phyloP scores from a whole-genome alignment of 2,329 filamentous ascomycete species.

The Diplodia seriata region DNA sequence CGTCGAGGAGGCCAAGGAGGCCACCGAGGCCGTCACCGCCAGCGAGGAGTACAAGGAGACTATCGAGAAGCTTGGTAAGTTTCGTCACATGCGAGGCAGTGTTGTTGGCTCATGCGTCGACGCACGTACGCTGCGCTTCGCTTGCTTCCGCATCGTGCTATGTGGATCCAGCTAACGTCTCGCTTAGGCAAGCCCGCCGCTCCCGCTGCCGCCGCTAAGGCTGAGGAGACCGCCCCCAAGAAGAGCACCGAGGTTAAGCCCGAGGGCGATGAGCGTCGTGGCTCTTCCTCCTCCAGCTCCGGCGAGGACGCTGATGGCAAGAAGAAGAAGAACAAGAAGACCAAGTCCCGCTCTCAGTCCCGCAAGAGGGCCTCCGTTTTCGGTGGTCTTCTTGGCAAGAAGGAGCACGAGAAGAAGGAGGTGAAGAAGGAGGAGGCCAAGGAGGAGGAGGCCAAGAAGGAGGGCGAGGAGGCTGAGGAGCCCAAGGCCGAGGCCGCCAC shows the following conservation, averaged over 20 bases:
- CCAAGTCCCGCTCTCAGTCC: slow-evolving; percentile 67
- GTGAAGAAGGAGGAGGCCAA: slow-evolving; percentile 50
- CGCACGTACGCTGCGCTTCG: slow-evolving; percentile 37
- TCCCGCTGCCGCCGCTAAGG: slow-evolving; percentile 49
- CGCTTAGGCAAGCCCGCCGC: slow-evolving; percentile 49
- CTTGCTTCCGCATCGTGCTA: slow-evolving; percentile 40
- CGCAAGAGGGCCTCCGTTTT: slow-evolving; percentile 67
- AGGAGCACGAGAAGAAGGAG: slow-evolving; percentile 58
- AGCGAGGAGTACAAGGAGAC: slow-evolving; percentile 89
- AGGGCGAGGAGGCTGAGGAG: slow-evolving; percentile 49
- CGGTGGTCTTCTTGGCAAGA: slow-evolving; percentile 66
- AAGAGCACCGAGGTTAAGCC: slow-evolving; percentile 57
- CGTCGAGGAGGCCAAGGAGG: slow-evolving; percentile 82
- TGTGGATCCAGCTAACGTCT: slow-evolving; percentile 44
- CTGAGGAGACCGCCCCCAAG: slow-evolving; percentile 51
- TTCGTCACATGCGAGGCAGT: slow-evolving; percentile 36
- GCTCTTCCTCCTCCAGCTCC: slow-evolving; percentile 48
- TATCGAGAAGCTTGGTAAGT: slow-evolving; percentile 72
- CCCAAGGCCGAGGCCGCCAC: slow-evolving; percentile 43
- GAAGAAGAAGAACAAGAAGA: slow-evolving; percentile 54
- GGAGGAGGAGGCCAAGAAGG: slow-evolving; percentile 51
- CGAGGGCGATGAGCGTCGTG: slow-evolving; percentile 42
- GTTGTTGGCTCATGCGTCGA: slow-evolving; percentile 34
- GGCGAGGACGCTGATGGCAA: slow-evolving; percentile 57
- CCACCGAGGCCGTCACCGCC: slow-evolving; percentile 74